These are phyloP conservation scores for Taxawa tesnikishii DNA, from an alignment of 2,329 filamentous ascomycete genomes.

Conservation along the genomic window DNA sequence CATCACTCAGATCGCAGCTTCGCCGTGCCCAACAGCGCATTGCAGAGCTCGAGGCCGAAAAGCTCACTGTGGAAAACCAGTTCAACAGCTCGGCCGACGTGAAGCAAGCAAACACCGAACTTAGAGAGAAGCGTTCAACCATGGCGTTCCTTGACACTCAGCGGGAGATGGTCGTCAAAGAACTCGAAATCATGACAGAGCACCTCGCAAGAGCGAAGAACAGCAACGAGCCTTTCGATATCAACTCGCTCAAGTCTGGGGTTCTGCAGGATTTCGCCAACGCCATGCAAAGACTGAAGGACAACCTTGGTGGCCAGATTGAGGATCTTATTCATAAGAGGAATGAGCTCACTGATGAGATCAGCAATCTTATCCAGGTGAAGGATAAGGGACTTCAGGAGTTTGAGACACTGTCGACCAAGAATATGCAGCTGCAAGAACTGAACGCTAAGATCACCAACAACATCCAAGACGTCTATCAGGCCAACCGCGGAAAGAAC, in stretches of 20 bases:
- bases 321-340: slow-evolving; percentile 84
- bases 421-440: slow-evolving; percentile 87
- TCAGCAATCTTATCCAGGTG: slow-evolving; percentile 67
- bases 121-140: slow-evolving; percentile 88
- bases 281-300: slow-evolving; percentile 58
- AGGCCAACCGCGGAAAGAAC: slow-evolving; percentile 47
- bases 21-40: slow-evolving; percentile 73
- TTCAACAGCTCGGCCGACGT: slow-evolving; percentile 49
- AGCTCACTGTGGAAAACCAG: slow-evolving; percentile 40
- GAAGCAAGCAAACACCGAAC: slow-evolving; percentile 71
- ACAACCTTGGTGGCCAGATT: slow-evolving; percentile 61
- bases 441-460: slow-evolving; percentile 93
- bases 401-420: slow-evolving; percentile 86
- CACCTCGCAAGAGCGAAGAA: slow-evolving; percentile 81
- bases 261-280: slow-evolving; percentile 51
- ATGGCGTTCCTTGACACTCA: slow-evolving; percentile 90
- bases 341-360: slow-evolving; percentile 74
- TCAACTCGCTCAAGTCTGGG: slow-evolving; percentile 54
- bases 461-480: slow-evolving; percentile 87
- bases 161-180: slow-evolving; percentile 87
- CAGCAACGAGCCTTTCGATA: slow-evolving; percentile 65
- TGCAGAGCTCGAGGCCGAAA: slow-evolving; percentile 73
- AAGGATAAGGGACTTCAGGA: slow-evolving; percentile 90
- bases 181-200: slow-evolving; percentile 78
- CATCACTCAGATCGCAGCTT: slow-evolving; percentile 54